Evolutionary conservation across 2,329 filamentous ascomycete species (phyloP).

Genomic region (Alternaria brassicae): DNA sequence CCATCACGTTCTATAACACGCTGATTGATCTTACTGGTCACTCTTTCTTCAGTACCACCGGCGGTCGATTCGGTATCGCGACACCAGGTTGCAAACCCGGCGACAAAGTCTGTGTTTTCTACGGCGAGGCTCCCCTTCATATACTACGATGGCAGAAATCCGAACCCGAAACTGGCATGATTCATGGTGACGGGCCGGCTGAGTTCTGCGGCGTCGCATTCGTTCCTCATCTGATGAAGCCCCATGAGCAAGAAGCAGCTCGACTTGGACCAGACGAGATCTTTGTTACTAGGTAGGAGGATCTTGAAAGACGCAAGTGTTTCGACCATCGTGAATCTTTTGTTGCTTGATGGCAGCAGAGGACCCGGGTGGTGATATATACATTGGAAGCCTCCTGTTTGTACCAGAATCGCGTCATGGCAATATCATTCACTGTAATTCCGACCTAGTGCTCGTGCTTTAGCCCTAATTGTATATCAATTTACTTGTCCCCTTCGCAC

Average conservation of each 20-base stretch:
- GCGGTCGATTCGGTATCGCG: not conserved
- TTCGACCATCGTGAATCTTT: not conserved
- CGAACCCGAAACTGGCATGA: rapidly evolving
- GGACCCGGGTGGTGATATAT: too few species aligned
- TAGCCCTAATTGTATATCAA: not conserved
- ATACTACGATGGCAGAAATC: not conserved
- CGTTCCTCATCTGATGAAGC: slow-evolving; percentile 7
- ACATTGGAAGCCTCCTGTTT: not conserved
- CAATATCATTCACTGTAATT: not conserved
- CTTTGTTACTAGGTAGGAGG: not conserved
- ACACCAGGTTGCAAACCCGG: not conserved
- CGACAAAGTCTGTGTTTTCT: not conserved
- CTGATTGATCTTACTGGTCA: not conserved
- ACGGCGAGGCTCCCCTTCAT: not conserved
- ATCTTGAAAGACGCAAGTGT: rapidly evolving
- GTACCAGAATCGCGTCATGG: not conserved
- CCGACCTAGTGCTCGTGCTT: not conserved
- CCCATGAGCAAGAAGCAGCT: slow-evolving; percentile 8
- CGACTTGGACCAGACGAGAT: not conserved
- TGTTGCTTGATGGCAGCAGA: not conserved
- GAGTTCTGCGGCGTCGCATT: not conserved
- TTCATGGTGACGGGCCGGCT: not conserved
- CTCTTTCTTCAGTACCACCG: not conserved
- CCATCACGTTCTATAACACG: rapidly evolving
- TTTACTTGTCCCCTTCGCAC: not conserved